A percentile compares a stretch with the other conserved stretches of the same genome.
Evolutionary conservation across 2,329 filamentous ascomycete genomes (phyloP).

Genomic region (Diaporthe capsici): DNA sequence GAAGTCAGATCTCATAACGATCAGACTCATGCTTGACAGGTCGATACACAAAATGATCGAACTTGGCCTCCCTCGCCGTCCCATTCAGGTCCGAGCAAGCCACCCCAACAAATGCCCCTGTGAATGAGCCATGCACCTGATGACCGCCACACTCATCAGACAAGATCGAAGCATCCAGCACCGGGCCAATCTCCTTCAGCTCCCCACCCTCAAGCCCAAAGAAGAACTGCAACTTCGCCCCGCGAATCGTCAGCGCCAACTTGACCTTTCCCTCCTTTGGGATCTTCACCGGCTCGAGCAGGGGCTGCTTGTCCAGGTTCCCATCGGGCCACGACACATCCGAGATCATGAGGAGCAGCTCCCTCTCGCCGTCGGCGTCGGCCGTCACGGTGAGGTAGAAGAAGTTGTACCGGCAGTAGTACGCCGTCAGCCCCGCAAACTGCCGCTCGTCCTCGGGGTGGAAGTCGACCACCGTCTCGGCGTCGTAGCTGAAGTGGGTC

Average conservation of each 20-base stretch:
- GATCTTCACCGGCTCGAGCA: slow-evolving; percentile 61
- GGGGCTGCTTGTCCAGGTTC: slow-evolving; percentile 57
- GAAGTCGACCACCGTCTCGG: slow-evolving; percentile 69
- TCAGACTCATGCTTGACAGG: slow-evolving; percentile 63
- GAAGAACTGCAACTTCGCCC: slow-evolving; percentile 67
- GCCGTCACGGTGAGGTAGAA: slow-evolving; percentile 74
- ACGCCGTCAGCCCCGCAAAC: slow-evolving; percentile 72
- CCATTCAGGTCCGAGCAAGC: slow-evolving; percentile 71
- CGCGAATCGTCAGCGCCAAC: slow-evolving; percentile 65
- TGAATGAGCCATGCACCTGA: slow-evolving; percentile 73
- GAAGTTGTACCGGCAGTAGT: slow-evolving; percentile 76
- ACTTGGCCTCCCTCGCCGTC: slow-evolving; percentile 59
- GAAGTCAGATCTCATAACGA: slow-evolving; percentile 57
- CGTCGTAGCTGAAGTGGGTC: slow-evolving; percentile 72
- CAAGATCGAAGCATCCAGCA: slow-evolving; percentile 71
- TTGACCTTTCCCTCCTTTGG: slow-evolving; percentile 69
- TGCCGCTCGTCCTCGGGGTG: slow-evolving; percentile 70
- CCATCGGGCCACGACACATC: slow-evolving; percentile 70
- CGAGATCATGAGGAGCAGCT: slow-evolving; percentile 69
- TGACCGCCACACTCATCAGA: slow-evolving; percentile 76
- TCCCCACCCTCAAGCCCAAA: slow-evolving; percentile 64
- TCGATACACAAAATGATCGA: slow-evolving; percentile 67
- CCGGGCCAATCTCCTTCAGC: slow-evolving; percentile 65
- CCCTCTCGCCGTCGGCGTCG: slow-evolving; percentile 67
- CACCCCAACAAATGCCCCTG: slow-evolving; percentile 71